Percentiles rank a stretch among this genome's conserved stretches.
Evolutionary conservation across 2,329 filamentous ascomycete genomes (phyloP).

Genomic region (Cercospora berteroae): DNA sequence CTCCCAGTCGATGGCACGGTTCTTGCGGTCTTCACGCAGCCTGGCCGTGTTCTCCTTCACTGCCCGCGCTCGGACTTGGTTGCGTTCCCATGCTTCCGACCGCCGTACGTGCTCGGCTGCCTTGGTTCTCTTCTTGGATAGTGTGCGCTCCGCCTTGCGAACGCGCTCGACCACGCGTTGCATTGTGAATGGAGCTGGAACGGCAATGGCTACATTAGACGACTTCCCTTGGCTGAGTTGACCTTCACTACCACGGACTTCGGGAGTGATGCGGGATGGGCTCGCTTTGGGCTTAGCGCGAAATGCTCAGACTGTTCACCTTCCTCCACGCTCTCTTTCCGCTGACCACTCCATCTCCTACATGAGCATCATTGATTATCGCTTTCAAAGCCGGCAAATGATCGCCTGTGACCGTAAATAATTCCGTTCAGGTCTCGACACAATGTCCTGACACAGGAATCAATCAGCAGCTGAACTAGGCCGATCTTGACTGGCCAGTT

Average conservation of each 20-base stretch:
- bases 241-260: neutral
- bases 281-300: neutral
- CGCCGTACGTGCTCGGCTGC: conserved; percentile 16
- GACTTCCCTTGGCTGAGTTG: neutral
- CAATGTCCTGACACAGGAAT: conserved; percentile 22
- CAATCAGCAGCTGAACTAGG: conserved; percentile 20
- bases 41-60: conserved; percentile 23
- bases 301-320: neutral
- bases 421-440: conserved; percentile 21
- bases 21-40: conserved; percentile 52
- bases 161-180: conserved; percentile 21
- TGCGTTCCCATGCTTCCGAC: conserved; percentile 34
- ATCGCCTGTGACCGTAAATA: neutral
- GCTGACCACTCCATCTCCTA: neutral
- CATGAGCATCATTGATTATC: neutral
- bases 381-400: neutral
- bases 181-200: conserved; percentile 14
- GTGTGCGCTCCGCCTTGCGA: conserved; percentile 12
- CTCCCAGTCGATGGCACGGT: conserved; percentile 72
- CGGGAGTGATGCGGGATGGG: conserved; percentile 2
- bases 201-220: neutral
- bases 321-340: neutral
- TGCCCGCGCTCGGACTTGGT: conserved; percentile 32
- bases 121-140: conserved; percentile 15
- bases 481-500: conserved; percentile 31